A percentile compares a stretch with the other conserved stretches of the same genome.
Evolutionary conservation across 1,139 yeast species (phyloP).

Genomic region (Kodamaea arcana): DNA sequence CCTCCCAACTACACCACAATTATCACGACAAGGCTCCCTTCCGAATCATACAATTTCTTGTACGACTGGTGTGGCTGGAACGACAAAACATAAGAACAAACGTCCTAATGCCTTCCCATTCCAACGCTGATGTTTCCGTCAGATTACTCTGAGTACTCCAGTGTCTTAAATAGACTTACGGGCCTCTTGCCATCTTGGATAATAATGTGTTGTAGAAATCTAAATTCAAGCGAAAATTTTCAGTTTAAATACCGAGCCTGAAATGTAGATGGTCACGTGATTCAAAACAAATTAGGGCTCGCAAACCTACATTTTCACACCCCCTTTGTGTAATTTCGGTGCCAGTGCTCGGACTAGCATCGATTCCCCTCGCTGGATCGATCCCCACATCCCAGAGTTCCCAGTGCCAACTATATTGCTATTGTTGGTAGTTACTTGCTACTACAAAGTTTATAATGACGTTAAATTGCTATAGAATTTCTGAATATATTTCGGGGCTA

Average conservation of each 20-base stretch:
- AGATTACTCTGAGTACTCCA: constrained; percentile 7
- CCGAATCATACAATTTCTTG: constrained; percentile 17
- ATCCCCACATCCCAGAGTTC: too few species aligned
- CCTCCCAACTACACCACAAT: constrained; percentile 7
- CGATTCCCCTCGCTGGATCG: too few species aligned
- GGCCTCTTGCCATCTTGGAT: constrained; percentile 91
- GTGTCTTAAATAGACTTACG: constrained; percentile 50
- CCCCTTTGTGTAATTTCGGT: too few species aligned
- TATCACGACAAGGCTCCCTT: constrained; percentile 40
- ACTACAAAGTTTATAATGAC: not conserved
- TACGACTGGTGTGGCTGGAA: constrained; percentile 18
- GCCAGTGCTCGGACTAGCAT: too few species aligned
- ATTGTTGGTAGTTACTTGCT: not conserved
- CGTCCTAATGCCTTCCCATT: constrained; percentile 1
- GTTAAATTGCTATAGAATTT: constrained; percentile 2
- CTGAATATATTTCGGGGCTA: constrained; percentile 2
- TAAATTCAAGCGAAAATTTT: constrained; percentile 5
- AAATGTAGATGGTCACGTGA: too few species aligned
- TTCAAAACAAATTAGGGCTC: too few species aligned
- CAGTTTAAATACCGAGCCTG: too few species aligned
- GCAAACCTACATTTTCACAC: too few species aligned
- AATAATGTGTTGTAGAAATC: constrained; percentile 17
- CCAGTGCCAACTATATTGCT: constrained; percentile 1
- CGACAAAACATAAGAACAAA: constrained; percentile 1
- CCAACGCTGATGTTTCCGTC: constrained; percentile 11